Evolutionary conservation across 2,329 filamentous ascomycete species (phyloP).

Genomic region (Thelonectria olida): DNA sequence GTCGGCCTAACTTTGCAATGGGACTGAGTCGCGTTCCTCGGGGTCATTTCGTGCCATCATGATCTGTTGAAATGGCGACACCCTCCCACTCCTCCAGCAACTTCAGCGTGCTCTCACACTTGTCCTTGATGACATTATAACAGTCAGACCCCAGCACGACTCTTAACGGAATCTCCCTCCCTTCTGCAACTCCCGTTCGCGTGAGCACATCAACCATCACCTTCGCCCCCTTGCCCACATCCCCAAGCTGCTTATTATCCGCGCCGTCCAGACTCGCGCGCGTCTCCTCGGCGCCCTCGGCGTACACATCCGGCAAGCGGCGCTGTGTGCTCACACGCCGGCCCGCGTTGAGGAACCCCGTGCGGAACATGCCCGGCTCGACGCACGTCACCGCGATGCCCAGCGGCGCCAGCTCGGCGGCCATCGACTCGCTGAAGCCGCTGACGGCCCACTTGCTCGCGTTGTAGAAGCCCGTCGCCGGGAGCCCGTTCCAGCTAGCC

Average conservation of each 20-base stretch:
- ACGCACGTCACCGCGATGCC: constrained; percentile 46
- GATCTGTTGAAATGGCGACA: constrained; percentile 35
- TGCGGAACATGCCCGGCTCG: constrained; percentile 31
- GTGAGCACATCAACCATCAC: constrained; percentile 66
- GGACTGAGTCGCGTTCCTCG: no score
- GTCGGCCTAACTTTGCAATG: no score
- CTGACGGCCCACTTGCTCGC: constrained; percentile 55
- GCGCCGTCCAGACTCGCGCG: constrained; percentile 8
- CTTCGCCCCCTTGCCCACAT: constrained; percentile 60
- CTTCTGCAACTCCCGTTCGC: constrained; percentile 54
- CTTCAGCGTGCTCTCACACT: constrained; percentile 53
- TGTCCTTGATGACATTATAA: constrained; percentile 49
- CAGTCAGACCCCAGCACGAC: constrained; percentile 62
- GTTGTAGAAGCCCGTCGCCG: constrained; percentile 32
- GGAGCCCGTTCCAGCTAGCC: constrained; percentile 46
- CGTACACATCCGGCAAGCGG: constrained; percentile 19
- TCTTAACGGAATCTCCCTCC: constrained; percentile 59
- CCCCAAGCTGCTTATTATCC: constrained; percentile 49
- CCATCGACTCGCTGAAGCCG: constrained; percentile 51
- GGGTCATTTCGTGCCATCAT: constrained; percentile 12
- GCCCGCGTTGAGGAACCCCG: constrained; percentile 25
- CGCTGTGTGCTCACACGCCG: constrained; percentile 20
- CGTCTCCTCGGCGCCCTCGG: constrained; percentile 7
- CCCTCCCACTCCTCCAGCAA: constrained; percentile 60
- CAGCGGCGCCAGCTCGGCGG: constrained; percentile 51